A percentile compares a stretch with the other conserved stretches of the same genome.
phyloP scores from a whole-genome alignment of 2,329 filamentous ascomycete species.

The Botryotinia narcissicola region DNA sequence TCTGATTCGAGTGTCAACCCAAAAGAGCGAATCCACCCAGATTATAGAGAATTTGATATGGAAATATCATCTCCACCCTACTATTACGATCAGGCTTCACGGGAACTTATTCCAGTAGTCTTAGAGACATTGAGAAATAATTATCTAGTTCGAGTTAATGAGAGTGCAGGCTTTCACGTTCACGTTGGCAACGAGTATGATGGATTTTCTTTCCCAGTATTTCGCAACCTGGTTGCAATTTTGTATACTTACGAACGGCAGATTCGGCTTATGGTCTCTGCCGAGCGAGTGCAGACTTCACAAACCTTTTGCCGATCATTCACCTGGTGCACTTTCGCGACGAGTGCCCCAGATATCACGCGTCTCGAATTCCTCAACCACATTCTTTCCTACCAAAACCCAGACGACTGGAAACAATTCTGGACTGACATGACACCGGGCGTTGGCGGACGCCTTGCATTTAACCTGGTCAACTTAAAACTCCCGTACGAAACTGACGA shows the following conservation, averaged over 20 bases:
- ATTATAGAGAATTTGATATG: constrained; percentile 4
- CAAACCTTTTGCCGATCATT: not conserved
- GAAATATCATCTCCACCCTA: constrained; percentile 13
- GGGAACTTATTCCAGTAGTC: constrained; percentile 15
- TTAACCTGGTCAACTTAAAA: not conserved
- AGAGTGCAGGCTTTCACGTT: constrained; percentile 35
- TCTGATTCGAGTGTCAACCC: not conserved
- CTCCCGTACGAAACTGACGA: not conserved
- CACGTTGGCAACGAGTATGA: constrained; percentile 36
- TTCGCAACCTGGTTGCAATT: constrained; percentile 36
- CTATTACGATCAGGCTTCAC: constrained; percentile 2
- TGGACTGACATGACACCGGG: not conserved
- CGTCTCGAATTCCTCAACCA: not conserved
- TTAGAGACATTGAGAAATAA: constrained; percentile 18
- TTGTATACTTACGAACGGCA: constrained; percentile 34
- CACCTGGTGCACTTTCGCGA: not conserved
- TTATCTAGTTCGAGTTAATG: constrained; percentile 32
- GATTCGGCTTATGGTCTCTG: constrained; percentile 19
- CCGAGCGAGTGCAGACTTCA: not conserved
- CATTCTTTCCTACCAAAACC: not conserved
- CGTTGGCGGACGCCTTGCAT: not conserved
- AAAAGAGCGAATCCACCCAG: not conserved
- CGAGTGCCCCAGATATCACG: not conserved
- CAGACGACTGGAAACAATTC: not conserved
- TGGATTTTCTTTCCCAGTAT: constrained; percentile 28